A percentile compares a stretch with the other conserved stretches of the same genome.
phyloP scores from a whole-genome alignment of 75 land plant genomes.

The Picea glauca region DNA sequence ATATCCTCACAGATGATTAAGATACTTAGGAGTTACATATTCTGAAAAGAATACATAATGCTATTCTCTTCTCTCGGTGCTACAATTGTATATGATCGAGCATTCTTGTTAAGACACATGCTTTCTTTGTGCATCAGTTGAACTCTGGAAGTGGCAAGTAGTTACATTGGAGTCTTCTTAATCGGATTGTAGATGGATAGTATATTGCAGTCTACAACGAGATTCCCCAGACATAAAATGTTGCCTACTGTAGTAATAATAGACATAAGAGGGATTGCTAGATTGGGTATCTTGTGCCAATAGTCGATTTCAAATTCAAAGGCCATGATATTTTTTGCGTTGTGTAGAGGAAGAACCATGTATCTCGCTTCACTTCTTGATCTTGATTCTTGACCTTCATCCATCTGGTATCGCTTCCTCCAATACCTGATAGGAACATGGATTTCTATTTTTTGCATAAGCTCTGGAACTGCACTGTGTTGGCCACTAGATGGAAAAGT shows the following conservation, averaged over 20 bases:
- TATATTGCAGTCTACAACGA: too few species aligned
- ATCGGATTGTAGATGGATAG: conserved; percentile 37
- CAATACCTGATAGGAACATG: conserved; percentile 14
- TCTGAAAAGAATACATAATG: too few species aligned
- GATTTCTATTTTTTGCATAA: conserved; percentile 31
- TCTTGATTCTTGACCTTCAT: neutral
- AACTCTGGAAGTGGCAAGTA: conserved; percentile 29
- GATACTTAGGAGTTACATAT: too few species aligned
- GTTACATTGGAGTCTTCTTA: conserved; percentile 5
- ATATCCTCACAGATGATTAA: too few species aligned
- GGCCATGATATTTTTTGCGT: conserved; percentile 16
- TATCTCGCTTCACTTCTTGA: neutral
- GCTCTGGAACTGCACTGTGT: conserved; percentile 19
- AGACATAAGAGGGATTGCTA: conserved; percentile 10
- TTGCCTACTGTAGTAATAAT: conserved; percentile 24
- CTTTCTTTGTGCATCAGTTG: conserved; percentile 31
- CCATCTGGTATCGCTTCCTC: conserved; percentile 7
- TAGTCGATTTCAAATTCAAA: conserved; percentile 13
- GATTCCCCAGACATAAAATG: conserved; percentile 25
- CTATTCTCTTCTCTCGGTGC: conserved; percentile 23
- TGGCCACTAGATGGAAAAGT: conserved; percentile 25
- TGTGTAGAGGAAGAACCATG: conserved; percentile 32
- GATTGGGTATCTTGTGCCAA: conserved; percentile 19
- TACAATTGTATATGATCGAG: conserved; percentile 19
- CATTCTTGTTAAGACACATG: conserved; percentile 10